Percentiles rank a stretch among this genome's conserved stretches.
phyloP scores from a whole-genome alignment of 2,329 filamentous ascomycete genomes.

The Neofusicoccum laricinum region DNA sequence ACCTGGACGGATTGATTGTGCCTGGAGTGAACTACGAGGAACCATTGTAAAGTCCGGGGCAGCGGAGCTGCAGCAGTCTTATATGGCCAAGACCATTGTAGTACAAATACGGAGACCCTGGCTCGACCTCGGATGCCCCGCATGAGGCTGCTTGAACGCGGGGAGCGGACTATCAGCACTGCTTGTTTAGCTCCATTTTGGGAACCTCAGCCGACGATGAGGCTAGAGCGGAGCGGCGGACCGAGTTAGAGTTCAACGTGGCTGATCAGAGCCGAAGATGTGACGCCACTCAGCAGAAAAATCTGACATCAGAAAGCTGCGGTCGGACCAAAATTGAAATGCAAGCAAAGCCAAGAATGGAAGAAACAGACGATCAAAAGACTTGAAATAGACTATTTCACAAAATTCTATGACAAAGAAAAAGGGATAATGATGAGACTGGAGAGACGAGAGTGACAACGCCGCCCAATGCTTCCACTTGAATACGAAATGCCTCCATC shows the following conservation, averaged over 20 bases:
- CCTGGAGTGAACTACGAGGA: not conserved
- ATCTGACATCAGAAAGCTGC: not conserved
- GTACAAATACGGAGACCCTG: not conserved
- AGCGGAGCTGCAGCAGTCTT: not conserved
- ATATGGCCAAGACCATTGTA: not conserved
- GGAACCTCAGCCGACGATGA: not conserved
- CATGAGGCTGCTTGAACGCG: not conserved
- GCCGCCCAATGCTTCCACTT: constrained; percentile 9
- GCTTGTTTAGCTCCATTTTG: not conserved
- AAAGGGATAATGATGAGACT: not conserved
- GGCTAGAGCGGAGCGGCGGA: not conserved
- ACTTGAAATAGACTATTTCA: not conserved
- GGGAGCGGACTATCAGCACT: not conserved
- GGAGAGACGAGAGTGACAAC: constrained; percentile 1
- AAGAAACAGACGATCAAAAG: no score
- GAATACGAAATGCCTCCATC: not conserved
- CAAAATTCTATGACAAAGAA: not conserved
- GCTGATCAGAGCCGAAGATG: not conserved
- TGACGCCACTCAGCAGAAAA: not conserved
- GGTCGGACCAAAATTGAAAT: not conserved
- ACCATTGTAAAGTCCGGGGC: not conserved
- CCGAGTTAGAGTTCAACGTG: not conserved
- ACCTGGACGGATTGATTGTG: not conserved
- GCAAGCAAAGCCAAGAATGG: not conserved
- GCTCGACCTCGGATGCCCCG: constrained; percentile 6